phyloP scores from a whole-genome alignment of 352 stramenopile species.

The Halophytophthora polymorphica region DNA sequence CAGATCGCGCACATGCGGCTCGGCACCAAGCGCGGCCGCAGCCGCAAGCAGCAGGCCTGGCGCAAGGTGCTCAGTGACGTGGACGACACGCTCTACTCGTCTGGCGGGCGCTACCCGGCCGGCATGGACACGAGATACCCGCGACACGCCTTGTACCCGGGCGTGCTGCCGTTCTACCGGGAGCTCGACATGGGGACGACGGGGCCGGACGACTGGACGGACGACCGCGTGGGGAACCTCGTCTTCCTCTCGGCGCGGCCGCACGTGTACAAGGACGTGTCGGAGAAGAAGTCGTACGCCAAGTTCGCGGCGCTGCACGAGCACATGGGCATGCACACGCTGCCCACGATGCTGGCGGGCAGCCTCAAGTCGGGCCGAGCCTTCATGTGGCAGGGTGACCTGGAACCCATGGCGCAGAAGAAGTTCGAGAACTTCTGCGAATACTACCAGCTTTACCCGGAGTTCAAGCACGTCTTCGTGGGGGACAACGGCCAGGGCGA shows the following conservation, averaged over 20 bases:
- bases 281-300: constrained; percentile 95
- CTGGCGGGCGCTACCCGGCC: constrained; percentile 93
- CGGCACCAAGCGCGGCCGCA: constrained; percentile 75
- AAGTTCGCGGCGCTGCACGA: constrained; percentile 95
- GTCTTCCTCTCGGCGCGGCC: constrained; percentile 98
- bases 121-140: constrained; percentile 93
- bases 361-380: constrained; percentile 92
- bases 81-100: constrained; percentile 97
- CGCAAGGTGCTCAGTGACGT: constrained; percentile 98
- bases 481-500: constrained; percentile 97
- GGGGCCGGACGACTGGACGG: constrained; percentile 87
- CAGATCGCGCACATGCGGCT: constrained; percentile 94
- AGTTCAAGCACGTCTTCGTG: constrained; percentile 98
- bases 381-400: constrained; percentile 95
- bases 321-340: constrained; percentile 93
- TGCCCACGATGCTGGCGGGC: constrained; percentile 93
- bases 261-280: constrained; percentile 99
- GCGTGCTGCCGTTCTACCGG: constrained; percentile 97
- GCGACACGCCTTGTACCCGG: constrained; percentile 94
- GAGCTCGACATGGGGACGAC: constrained; percentile 95
- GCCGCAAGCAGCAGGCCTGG: constrained; percentile 89
- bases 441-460: constrained; percentile 97
- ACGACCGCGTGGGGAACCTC: constrained; percentile 93
- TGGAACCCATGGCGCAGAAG: constrained; percentile 96
- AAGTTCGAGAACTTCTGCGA: constrained; percentile 95